Evolutionary conservation across 441 rosid species (phyloP), one percentile per base, ranked within the genome.

Genomic region (Euphorbia celastroides): DNA sequence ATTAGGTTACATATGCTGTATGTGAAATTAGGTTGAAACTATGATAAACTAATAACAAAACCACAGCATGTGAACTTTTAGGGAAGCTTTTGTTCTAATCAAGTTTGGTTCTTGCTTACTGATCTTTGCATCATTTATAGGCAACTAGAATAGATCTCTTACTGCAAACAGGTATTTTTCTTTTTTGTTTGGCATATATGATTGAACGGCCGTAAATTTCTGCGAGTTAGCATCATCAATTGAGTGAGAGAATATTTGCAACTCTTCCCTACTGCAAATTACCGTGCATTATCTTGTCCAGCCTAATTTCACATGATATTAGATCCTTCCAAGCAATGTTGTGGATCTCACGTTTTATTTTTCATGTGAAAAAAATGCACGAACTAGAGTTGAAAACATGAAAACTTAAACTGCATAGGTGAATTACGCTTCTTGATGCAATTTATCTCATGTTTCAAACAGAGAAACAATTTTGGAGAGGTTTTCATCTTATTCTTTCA

Each of bases 341-440:
- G 22, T 28, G 41, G 19, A 7, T 65, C 2, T 44, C 42, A n/a
- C 44, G 27, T 50, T 66, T 9, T 2, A 48, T 1, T 17, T 48
- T 48, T n/a, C 8, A 48, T 1, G 5, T 48, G 22, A 4, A 16
- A 48, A 17, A 48, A 5, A 48, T 48, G 19, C 52, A 48, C 50
- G 13, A 6, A 44, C 16, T 11, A 4, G 19, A 6, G 64, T 14
- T 8, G 26, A 23, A 22, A 66, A 50, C 38, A 8, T 23, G 42
- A 20, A 50, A 60, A 34, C 46, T 30, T 46, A 23, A 8, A 54
- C n/a, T 65, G 50, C 17, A 26, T 46, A 19, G 17, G 51, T 5
- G 61, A 23, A 52, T 20, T 1, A 28, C 56, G 16, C 7, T 41
- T 2, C 8, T 62, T 63, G 58, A 73, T 48, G 51, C 77, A 74